phyloP scores from a whole-genome alignment of 768 basidiomycete species.

The Psilocybe subaeruginosa region DNA sequence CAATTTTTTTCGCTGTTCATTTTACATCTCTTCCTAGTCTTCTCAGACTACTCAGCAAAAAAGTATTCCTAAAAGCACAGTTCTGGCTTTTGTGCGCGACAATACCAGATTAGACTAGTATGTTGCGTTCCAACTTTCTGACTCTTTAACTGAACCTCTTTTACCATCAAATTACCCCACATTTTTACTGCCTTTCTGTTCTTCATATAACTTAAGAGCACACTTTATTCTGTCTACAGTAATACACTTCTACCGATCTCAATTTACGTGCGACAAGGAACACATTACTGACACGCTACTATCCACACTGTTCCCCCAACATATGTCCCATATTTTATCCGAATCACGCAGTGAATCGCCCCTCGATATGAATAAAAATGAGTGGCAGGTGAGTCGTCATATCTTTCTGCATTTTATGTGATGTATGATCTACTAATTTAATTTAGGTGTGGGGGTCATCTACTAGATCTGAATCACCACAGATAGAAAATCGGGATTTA shows the following conservation, averaged over 20 bases:
- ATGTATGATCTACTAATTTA: neutral
- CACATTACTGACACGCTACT: neutral
- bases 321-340: neutral
- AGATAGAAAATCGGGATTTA: neutral
- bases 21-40: neutral
- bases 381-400: constrained; percentile 16
- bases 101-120: too few relatives aligned
- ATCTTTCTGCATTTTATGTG: neutral
- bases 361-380: constrained; percentile 1
- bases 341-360: neutral
- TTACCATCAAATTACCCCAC: too few relatives aligned
- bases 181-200: too few relatives aligned
- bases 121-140: too few relatives aligned
- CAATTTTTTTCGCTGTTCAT: constrained; percentile 5
- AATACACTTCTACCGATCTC: too few relatives aligned
- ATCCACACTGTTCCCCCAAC: neutral
- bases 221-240: too few relatives aligned
- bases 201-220: too few relatives aligned
- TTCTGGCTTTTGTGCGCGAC: too few relatives aligned
- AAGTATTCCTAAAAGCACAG: too few relatives aligned
- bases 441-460: constrained; percentile 16
- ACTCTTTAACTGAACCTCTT: too few relatives aligned
- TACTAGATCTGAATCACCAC: constrained; percentile 12
- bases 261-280: neutral
- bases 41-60: neutral